phyloP scores from a whole-genome alignment of 1,284 basidiomycete genomes.

The Boletellus dicymbophilus region DNA sequence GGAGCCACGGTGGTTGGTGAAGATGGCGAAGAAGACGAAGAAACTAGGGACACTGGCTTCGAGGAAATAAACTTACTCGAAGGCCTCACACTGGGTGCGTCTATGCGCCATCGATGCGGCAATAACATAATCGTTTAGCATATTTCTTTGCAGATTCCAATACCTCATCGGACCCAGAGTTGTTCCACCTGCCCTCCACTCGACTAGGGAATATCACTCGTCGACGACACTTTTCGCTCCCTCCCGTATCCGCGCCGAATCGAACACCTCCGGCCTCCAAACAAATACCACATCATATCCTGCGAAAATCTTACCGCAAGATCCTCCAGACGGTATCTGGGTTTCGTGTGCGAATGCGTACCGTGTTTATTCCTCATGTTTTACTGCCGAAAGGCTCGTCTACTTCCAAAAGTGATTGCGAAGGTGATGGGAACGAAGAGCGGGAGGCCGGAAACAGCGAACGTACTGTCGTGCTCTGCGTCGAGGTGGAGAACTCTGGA shows the following conservation, averaged over 20 bases:
- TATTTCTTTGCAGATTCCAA: constrained; percentile 42
- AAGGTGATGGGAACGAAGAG: constrained; percentile 52
- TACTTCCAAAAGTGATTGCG: constrained; percentile 32
- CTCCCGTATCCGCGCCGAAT: constrained; percentile 45
- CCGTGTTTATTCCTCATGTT: constrained; percentile 83
- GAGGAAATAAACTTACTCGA: constrained; percentile 83
- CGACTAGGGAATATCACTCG: constrained; percentile 66
- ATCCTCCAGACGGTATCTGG: constrained; percentile 77
- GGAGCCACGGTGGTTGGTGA: constrained; percentile 25
- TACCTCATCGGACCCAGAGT: constrained; percentile 38
- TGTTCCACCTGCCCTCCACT: constrained; percentile 58
- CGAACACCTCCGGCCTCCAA: constrained; percentile 42
- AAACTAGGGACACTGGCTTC: constrained; percentile 50
- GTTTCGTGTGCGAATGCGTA: constrained; percentile 86
- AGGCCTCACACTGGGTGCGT: constrained; percentile 56
- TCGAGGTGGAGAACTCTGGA: constrained; percentile 81
- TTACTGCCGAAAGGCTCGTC: constrained; percentile 43
- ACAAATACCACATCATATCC: constrained; percentile 53
- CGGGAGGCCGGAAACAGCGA: constrained; percentile 76
- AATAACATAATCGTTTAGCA: neutral
- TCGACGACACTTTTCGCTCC: constrained; percentile 61
- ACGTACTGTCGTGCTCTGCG: constrained; percentile 80
- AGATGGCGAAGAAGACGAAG: constrained; percentile 27
- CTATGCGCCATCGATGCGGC: neutral
- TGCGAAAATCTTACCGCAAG: constrained; percentile 86